A percentile compares a stretch with the other conserved stretches of the same genome.
These are phyloP conservation scores for Teunomyces gatunensis DNA, from an alignment of 805 yeast species.

Conservation along the genomic window DNA sequence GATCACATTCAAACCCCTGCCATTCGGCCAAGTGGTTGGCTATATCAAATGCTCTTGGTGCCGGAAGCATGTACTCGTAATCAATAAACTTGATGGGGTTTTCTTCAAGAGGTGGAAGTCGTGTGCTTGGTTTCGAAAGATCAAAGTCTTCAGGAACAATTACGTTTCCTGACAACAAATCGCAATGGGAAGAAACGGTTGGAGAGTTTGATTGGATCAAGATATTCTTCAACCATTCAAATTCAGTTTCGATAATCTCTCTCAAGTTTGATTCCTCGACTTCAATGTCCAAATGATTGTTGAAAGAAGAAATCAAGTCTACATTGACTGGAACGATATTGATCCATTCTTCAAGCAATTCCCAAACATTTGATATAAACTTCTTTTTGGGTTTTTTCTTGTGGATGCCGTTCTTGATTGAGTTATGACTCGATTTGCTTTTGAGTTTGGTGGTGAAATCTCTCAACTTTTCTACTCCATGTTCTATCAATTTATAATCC, in stretches of 20 bases:
- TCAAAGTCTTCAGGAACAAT: constrained; percentile 48
- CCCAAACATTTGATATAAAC: constrained; percentile 53
- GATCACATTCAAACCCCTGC: constrained; percentile 79
- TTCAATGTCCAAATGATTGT: constrained; percentile 22
- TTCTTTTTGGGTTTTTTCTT: constrained; percentile 21
- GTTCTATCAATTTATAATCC: constrained; percentile 44
- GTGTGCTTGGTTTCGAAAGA: constrained; percentile 11
- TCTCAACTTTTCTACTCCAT: constrained; percentile 42
- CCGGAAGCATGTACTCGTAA: constrained; percentile 70
- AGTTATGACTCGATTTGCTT: neutral
- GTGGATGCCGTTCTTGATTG: constrained; percentile 2
- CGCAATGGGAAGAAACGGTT: constrained; percentile 66
- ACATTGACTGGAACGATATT: constrained; percentile 53
- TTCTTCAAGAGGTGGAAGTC: constrained; percentile 16
- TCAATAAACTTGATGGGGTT: constrained; percentile 61
- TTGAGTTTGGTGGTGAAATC: constrained; percentile 19
- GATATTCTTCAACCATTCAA: constrained; percentile 49
- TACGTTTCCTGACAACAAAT: constrained; percentile 70
- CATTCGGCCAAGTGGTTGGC: constrained; percentile 76
- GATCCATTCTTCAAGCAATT: constrained; percentile 61
- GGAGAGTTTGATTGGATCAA: constrained; percentile 46
- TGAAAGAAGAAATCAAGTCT: constrained; percentile 35
- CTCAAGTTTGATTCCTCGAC: constrained; percentile 27
- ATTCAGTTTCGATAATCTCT: constrained; percentile 47
- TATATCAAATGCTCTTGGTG: constrained; percentile 71